These are phyloP conservation scores for Avena atlantica DNA, from an alignment of 176 grass and related monocot genomes.

Conservation along the genomic window DNA sequence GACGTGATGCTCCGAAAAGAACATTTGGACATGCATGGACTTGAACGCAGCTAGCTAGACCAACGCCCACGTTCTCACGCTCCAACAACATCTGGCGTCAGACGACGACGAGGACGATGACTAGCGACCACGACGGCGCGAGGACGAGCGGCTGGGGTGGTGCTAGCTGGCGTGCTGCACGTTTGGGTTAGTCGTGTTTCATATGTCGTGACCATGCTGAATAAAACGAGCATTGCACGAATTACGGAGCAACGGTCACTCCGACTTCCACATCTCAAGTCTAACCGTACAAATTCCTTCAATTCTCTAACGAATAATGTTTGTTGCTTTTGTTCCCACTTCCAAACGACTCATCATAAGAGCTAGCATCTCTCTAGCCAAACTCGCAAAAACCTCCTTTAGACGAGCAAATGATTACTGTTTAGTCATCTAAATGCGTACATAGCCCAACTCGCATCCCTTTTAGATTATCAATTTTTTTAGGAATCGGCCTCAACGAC, in stretches of 20 bases:
- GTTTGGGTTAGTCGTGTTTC: neutral
- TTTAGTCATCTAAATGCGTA: no score
- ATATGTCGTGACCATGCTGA: neutral
- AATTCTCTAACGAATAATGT: neutral
- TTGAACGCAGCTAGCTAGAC: constrained; percentile 2
- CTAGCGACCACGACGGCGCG: neutral
- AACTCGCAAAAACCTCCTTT: no score
- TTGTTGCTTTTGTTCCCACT: neutral
- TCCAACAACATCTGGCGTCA: neutral
- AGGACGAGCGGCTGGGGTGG: neutral
- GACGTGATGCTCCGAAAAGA: constrained; percentile 14
- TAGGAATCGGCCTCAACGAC: no score
- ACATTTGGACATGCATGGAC: neutral
- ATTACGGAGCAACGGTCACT: neutral
- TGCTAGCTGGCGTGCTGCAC: neutral
- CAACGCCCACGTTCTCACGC: constrained; percentile 5
- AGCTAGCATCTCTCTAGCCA: no score
- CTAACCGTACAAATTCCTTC: neutral
- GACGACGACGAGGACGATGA: neutral
- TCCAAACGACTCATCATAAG: neutral
- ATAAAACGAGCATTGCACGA: neutral
- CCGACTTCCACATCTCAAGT: neutral
- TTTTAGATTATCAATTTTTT: no score
- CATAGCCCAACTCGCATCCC: no score
- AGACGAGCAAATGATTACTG: no score